These are phyloP conservation scores for Clathrospora elynae DNA, from an alignment of 2,329 filamentous ascomycete genomes.

Conservation along the genomic window DNA sequence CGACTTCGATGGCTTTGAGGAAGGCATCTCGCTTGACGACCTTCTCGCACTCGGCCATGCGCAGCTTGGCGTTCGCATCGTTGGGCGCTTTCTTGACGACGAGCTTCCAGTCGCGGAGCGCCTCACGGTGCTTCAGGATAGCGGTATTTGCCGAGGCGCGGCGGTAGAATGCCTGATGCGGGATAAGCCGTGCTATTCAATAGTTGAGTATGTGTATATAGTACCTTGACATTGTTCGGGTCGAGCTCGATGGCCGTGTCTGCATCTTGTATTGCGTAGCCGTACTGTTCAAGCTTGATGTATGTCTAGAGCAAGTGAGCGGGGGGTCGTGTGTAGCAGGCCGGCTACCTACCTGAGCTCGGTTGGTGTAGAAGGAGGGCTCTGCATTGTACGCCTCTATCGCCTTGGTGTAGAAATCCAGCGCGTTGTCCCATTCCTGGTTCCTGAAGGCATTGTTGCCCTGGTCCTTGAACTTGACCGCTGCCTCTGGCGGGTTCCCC, in stretches of 20 bases:
- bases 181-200: constrained; percentile 10
- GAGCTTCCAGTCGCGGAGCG: constrained; percentile 87
- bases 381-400: constrained; percentile 83
- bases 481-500: constrained; percentile 64
- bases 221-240: constrained; percentile 83
- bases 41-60: constrained; percentile 92
- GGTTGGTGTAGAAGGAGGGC: constrained; percentile 90
- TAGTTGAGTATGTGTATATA: neutral
- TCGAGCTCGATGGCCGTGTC: constrained; percentile 91
- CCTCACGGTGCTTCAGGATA: constrained; percentile 85
- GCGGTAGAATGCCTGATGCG: constrained; percentile 82
- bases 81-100: constrained; percentile 84
- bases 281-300: constrained; percentile 94
- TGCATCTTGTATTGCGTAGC: constrained; percentile 88
- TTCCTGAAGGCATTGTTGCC: constrained; percentile 91
- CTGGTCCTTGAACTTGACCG: constrained; percentile 84
- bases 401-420: constrained; percentile 84
- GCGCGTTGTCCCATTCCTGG: constrained; percentile 82
- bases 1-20: constrained; percentile 90
- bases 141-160: constrained; percentile 90
- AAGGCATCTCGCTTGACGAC: constrained; percentile 91
- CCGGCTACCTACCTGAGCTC: constrained; percentile 75
- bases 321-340: constrained; percentile 26
- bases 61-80: constrained; percentile 90
- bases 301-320: constrained; percentile 67